A percentile compares a stretch with the other conserved stretches of the same genome.
phyloP scores from a whole-genome alignment of 2,329 filamentous ascomycete genomes.

The Trichoderma polysporum region DNA sequence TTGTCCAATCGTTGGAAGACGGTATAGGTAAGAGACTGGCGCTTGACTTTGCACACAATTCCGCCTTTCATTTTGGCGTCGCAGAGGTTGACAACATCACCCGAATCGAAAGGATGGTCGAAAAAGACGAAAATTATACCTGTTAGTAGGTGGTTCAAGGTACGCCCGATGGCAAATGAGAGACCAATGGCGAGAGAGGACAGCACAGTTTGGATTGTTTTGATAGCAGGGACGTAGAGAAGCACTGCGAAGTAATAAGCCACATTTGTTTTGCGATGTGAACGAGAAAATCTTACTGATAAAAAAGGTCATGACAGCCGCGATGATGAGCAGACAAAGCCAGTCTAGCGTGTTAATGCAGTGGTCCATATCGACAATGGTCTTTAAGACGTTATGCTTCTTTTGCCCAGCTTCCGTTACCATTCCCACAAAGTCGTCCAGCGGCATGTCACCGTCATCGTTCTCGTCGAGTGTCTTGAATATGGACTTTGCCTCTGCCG shows the following conservation, averaged over 20 bases:
- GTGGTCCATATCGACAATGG: conserved; percentile 32
- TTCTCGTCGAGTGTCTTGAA: conserved; percentile 21
- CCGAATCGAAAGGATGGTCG: conserved; percentile 73
- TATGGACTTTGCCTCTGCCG: not conserved
- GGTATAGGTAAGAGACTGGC: conserved; percentile 36
- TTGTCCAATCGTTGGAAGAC: conserved; percentile 36
- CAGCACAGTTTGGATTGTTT: conserved; percentile 30
- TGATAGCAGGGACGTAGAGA: conserved; percentile 28
- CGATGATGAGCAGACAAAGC: conserved; percentile 28
- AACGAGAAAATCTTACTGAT: conserved; percentile 20
- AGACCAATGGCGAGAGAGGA: conserved; percentile 46
- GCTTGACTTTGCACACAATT: conserved; percentile 27
- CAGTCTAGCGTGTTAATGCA: conserved; percentile 34
- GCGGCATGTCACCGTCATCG: conserved; percentile 30
- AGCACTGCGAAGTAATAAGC: not conserved
- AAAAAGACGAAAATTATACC: conserved; percentile 71
- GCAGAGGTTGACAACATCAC: conserved; percentile 68
- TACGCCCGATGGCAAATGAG: conserved; percentile 72
- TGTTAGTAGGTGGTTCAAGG: conserved; percentile 35
- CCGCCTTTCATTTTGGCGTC: conserved; percentile 16
- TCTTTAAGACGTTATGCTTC: conserved; percentile 30
- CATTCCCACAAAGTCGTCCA: conserved; percentile 32
- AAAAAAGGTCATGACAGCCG: conserved; percentile 30
- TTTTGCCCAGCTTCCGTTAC: conserved; percentile 30
- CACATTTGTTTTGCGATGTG: not conserved